These are phyloP conservation scores for Stylosanthes scabra DNA, from an alignment of 331 rosid genomes.

Conservation along the genomic window DNA sequence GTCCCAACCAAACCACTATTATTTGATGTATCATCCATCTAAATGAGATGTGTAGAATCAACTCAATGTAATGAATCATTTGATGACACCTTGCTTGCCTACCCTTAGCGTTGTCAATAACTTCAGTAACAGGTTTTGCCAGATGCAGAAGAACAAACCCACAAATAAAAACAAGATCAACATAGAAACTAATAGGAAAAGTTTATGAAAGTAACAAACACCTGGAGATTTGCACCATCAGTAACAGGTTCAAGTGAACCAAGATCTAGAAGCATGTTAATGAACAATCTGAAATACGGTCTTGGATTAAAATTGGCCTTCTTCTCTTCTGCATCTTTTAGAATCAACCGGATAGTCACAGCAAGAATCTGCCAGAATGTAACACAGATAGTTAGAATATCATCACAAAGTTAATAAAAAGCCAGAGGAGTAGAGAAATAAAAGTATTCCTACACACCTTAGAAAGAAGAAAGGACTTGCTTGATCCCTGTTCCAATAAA, in stretches of 20 bases:
- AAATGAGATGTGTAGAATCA: background rate
- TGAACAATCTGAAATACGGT: constrained; percentile 92
- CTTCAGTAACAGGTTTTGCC: background rate
- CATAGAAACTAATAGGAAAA: constrained; percentile 21
- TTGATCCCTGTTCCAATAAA: constrained; percentile 74
- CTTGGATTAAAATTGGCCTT: constrained; percentile 86
- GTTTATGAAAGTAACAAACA: constrained; percentile 40
- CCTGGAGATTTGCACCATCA: constrained; percentile 97
- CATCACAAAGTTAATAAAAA: constrained; percentile 11
- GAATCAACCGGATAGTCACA: constrained; percentile 74
- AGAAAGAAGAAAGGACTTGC: constrained; percentile 65
- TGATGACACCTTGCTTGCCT: background rate
- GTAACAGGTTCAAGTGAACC: constrained; percentile 83
- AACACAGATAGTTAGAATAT: constrained; percentile 18
- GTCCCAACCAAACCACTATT: background rate
- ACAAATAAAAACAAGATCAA: background rate
- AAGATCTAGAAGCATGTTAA: constrained; percentile 91
- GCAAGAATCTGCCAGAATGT: constrained; percentile 66
- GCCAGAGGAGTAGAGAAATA: background rate
- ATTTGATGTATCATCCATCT: background rate
- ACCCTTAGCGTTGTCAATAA: background rate
- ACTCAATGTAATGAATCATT: background rate
- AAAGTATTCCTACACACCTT: constrained; percentile 61
- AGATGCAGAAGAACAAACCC: background rate
- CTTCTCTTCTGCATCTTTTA: constrained; percentile 91